Percentiles rank a stretch among this genome's conserved stretches.
Evolutionary conservation across 2,329 filamentous ascomycete genomes (phyloP).

Genomic region (Diaporthe ilicicola): DNA sequence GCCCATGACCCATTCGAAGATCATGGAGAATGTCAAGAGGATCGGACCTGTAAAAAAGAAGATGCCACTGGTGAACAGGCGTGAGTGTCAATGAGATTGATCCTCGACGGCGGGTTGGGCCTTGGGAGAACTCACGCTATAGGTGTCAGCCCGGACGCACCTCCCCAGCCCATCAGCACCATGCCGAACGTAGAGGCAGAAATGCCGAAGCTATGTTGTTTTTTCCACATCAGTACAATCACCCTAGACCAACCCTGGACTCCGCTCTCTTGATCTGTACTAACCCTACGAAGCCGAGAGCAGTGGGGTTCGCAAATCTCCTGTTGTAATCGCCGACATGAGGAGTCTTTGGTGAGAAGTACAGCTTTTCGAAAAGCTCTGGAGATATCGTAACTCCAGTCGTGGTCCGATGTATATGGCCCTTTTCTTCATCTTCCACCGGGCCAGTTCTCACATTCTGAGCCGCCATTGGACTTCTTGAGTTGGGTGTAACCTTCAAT

Average conservation of each 20-base stretch:
- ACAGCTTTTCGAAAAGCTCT: slow-evolving; percentile 51
- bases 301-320: slow-evolving; percentile 49
- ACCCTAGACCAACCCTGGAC: neutral
- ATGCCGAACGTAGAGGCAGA: slow-evolving; percentile 48
- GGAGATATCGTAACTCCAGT: slow-evolving; percentile 49
- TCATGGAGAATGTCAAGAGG: slow-evolving; percentile 54
- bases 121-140: slow-evolving; percentile 42
- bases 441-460: neutral
- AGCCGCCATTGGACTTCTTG: neutral
- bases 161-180: slow-evolving; percentile 49
- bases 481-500: neutral
- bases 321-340: slow-evolving; percentile 45
- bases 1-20: slow-evolving; percentile 62
- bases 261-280: slow-evolving; percentile 18
- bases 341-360: slow-evolving; percentile 48
- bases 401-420: slow-evolving; percentile 41
- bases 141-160: slow-evolving; percentile 43
- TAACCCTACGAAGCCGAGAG: slow-evolving; percentile 48
- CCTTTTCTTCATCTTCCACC: slow-evolving; percentile 44
- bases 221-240: slow-evolving; percentile 19
- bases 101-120: no score
- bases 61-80: slow-evolving; percentile 40
- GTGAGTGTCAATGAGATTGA: no score
- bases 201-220: slow-evolving; percentile 45
- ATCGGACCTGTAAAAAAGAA: slow-evolving; percentile 55